A percentile compares a stretch with the other conserved stretches of the same genome.
phyloP scores from a whole-genome alignment of 495 filamentous ascomycete species.

The Neurospora terricola region DNA sequence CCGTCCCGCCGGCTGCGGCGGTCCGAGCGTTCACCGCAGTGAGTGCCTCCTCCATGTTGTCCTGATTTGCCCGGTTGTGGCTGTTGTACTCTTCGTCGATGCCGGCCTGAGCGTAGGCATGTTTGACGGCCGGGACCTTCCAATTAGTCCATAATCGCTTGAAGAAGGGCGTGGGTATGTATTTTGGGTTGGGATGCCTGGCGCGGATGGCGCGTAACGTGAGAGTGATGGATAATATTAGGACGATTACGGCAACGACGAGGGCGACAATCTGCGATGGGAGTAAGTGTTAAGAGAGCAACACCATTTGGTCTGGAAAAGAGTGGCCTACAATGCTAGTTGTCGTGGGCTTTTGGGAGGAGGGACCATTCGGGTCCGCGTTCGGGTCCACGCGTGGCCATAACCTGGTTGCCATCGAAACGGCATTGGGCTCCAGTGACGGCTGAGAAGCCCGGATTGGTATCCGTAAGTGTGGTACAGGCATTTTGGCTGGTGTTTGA shows the following conservation, averaged over 20 bases:
- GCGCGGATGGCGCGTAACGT: slow-evolving; percentile 10
- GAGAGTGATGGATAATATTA: slow-evolving; percentile 9
- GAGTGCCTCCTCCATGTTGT: slow-evolving; percentile 9
- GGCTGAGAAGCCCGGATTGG: slow-evolving; percentile 5
- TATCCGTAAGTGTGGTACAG: slow-evolving; percentile 7
- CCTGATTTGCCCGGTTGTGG: slow-evolving; percentile 15
- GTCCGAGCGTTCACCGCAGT: slow-evolving; percentile 1
- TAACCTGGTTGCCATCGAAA: neutral
- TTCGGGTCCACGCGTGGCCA: neutral
- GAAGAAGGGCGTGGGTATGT: slow-evolving; percentile 45
- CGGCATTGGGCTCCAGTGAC: neutral
- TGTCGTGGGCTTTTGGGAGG: slow-evolving; percentile 1
- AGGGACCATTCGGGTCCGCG: neutral
- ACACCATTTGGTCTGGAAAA: neutral
- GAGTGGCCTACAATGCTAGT: slow-evolving; percentile 4
- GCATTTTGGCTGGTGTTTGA: slow-evolving; percentile 5
- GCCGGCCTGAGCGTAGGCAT: slow-evolving; percentile 14
- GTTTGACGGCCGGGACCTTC: slow-evolving; percentile 24
- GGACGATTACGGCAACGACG: slow-evolving; percentile 12
- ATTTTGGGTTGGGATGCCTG: slow-evolving; percentile 40
- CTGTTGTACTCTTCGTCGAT: slow-evolving; percentile 16
- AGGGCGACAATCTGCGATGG: slow-evolving; percentile 10
- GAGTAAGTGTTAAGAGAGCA: neutral
- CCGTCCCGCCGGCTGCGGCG: slow-evolving; percentile 3
- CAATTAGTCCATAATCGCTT: slow-evolving; percentile 54